A percentile compares a stretch with the other conserved stretches of the same genome.
Conservation (phyloP, 2,329 filamentous ascomycete species). For the Escovopsis sp. region DNA sequence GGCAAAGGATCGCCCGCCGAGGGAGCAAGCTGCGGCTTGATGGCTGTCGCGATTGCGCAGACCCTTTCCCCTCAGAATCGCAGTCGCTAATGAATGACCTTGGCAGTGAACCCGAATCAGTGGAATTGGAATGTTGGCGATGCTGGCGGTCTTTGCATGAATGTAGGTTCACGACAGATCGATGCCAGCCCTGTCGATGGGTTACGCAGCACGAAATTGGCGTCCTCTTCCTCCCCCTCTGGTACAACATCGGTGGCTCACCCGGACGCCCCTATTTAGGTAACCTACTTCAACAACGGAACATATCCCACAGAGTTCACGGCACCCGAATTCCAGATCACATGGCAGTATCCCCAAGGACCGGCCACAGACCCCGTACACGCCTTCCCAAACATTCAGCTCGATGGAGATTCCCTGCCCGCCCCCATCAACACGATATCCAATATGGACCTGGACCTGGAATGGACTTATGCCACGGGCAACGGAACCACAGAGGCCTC, state of each 20-base stretch:
- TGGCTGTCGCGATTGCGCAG: no score
- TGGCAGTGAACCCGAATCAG: conserved; percentile 39
- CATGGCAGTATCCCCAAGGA: conserved; percentile 35
- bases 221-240: background rate
- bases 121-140: conserved; percentile 30
- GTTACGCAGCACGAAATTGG: background rate
- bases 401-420: conserved; percentile 30
- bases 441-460: conserved; percentile 28
- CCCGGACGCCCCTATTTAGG: conserved; percentile 16
- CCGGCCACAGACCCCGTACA: conserved; percentile 32
- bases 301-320: conserved; percentile 31
- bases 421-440: conserved; percentile 23
- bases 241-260: background rate
- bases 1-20: no score
- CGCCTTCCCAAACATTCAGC: conserved; percentile 38
- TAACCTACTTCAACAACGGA: conserved; percentile 34
- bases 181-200: no score
- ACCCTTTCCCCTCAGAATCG: background rate
- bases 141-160: conserved; percentile 33
- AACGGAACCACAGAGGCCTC: conserved; percentile 23
- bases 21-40: no score
- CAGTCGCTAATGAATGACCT: background rate
- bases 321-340: conserved; percentile 35
- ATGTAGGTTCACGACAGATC: conserved; percentile 26
- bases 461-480: conserved; percentile 36